A percentile compares a stretch with the other conserved stretches of the same genome.
Conservation (phyloP, 176 grass and related monocot species). For the Cenchrus fungigraminus region DNA sequence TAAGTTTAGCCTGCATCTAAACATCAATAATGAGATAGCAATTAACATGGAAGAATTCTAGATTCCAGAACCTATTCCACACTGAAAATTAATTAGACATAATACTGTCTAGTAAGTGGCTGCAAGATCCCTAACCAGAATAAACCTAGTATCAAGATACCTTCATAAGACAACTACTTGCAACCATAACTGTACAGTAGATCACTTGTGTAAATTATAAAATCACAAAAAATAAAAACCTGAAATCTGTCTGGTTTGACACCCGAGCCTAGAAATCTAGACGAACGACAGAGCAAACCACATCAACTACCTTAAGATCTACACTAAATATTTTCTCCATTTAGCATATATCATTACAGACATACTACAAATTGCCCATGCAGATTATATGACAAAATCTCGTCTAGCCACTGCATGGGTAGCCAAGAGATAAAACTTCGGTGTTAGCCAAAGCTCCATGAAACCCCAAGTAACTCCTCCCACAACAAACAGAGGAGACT, state of each 20-base stretch:
- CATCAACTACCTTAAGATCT: not conserved
- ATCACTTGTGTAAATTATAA: not conserved
- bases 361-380: not conserved
- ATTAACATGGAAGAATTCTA: not conserved
- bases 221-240: not conserved
- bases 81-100: not conserved
- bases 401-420: not conserved
- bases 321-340: not conserved
- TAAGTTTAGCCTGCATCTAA: constrained; percentile 7
- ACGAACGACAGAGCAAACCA: not conserved
- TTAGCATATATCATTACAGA: not conserved
- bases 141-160: not conserved
- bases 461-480: not conserved
- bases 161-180: not conserved
- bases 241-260: not conserved
- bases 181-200: not conserved
- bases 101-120: not conserved
- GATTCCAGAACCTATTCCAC: not conserved
- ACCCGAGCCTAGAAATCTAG: not conserved
- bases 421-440: not conserved
- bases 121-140: not conserved
- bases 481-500: not conserved
- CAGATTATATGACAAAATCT: not conserved
- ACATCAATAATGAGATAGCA: not conserved
- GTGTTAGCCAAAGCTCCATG: not conserved